These are phyloP conservation scores for Amphibolis antarctica DNA, from an alignment of 106 monocot species.

Conservation along the genomic window DNA sequence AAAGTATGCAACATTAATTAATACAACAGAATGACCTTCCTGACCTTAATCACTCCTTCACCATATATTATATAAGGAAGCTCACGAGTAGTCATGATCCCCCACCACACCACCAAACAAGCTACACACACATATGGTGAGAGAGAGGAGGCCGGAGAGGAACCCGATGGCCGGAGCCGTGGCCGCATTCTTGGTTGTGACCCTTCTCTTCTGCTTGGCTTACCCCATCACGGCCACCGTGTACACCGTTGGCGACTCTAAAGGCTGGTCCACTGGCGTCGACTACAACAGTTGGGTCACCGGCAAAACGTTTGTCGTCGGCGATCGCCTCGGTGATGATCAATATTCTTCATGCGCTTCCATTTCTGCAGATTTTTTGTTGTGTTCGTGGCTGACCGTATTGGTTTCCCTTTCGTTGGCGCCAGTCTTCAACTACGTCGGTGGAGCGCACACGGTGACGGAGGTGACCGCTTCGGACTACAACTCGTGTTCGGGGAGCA, in stretches of 20 bases:
- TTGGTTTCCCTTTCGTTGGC: background rate
- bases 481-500: slow-evolving; percentile 18
- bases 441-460: slow-evolving; percentile 31
- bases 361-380: background rate
- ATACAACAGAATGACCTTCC: too few relatives aligned
- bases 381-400: background rate
- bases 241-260: slow-evolving; percentile 8
- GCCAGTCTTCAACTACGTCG: slow-evolving; percentile 35
- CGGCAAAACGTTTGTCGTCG: slow-evolving; percentile 6
- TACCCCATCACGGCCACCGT: slow-evolving; percentile 4
- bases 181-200: background rate
- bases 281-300: slow-evolving; percentile 4
- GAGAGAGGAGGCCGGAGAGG: too few relatives aligned
- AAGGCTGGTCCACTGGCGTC: slow-evolving; percentile 5
- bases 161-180: background rate
- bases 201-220: slow-evolving; percentile 15
- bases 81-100: too few relatives aligned
- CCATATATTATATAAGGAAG: too few relatives aligned
- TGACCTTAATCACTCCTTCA: too few relatives aligned
- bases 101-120: too few relatives aligned
- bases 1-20: too few relatives aligned
- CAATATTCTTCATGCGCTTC: background rate
- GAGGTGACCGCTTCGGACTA: slow-evolving; percentile 35
- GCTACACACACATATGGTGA: too few relatives aligned
- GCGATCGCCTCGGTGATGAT: slow-evolving; percentile 11